Evolutionary conservation across 2,329 filamentous ascomycete species (phyloP).

Genomic region (Pezicula carpinea): DNA sequence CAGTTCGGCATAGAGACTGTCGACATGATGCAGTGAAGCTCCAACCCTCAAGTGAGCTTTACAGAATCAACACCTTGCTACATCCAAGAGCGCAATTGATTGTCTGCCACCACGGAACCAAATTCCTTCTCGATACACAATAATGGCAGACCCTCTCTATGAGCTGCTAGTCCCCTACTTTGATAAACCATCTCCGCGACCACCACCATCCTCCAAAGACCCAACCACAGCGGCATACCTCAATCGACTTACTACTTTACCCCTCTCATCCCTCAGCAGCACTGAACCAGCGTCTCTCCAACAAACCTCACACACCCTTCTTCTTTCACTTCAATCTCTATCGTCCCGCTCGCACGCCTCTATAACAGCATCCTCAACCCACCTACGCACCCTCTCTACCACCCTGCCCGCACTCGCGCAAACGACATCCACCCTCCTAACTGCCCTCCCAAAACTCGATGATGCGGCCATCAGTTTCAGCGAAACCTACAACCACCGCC

Average conservation of each 20-base stretch:
- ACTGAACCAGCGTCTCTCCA: conserved; percentile 76
- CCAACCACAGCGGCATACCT: conserved; percentile 65
- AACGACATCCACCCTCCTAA: conserved; percentile 61
- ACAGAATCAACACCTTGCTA: too few relatives aligned
- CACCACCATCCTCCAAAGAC: conserved; percentile 39
- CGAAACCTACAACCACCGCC: conserved; percentile 71
- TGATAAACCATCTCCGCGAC: conserved; percentile 37
- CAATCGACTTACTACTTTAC: conserved; percentile 69
- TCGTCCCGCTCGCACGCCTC: conserved; percentile 85
- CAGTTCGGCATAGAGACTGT: too few relatives aligned
- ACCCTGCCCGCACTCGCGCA: conserved; percentile 66
- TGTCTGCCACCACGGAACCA: conserved; percentile 6
- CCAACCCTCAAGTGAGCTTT: too few relatives aligned
- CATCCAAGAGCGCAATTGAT: background rate
- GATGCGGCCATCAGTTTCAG: conserved; percentile 75
- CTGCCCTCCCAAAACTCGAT: conserved; percentile 75
- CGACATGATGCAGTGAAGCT: too few relatives aligned
- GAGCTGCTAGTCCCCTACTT: conserved; percentile 66
- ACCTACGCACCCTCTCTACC: conserved; percentile 68
- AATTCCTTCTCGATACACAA: conserved; percentile 13
- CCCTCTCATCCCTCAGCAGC: conserved; percentile 65
- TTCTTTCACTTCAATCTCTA: conserved; percentile 79
- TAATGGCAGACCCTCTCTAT: conserved; percentile 68
- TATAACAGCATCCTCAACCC: conserved; percentile 75
- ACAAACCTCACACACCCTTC: conserved; percentile 73